Evolutionary conservation across 208 protist genomes (phyloP).

Genomic region (Leishmania gerbilli): DNA sequence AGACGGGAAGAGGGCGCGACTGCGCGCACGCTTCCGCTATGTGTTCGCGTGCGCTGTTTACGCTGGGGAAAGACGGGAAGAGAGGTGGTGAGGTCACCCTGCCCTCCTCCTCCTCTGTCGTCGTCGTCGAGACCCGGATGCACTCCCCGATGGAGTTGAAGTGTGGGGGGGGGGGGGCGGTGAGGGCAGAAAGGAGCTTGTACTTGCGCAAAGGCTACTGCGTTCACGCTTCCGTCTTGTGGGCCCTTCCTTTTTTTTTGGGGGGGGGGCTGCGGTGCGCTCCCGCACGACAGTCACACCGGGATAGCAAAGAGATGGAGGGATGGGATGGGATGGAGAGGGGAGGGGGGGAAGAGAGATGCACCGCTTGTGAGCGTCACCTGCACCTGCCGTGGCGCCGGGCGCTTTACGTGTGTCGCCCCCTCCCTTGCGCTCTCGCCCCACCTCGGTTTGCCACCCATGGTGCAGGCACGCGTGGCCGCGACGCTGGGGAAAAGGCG

Average conservation of each 20-base stretch:
- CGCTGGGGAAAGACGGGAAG: background rate
- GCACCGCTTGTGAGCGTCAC: background rate
- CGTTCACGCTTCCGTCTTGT: background rate
- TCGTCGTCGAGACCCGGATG: background rate
- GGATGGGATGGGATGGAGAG: background rate
- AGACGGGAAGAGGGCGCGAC: conserved; percentile 1
- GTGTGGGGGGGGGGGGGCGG: background rate
- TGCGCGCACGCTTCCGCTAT: no score
- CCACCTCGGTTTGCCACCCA: background rate
- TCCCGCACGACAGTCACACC: background rate
- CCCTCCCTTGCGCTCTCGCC: background rate
- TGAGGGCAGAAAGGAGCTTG: background rate
- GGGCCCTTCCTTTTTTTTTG: no score
- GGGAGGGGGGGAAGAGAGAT: background rate
- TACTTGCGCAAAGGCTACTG: background rate
- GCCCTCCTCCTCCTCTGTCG: background rate
- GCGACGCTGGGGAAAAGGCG: background rate
- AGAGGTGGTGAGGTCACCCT: background rate
- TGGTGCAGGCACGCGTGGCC: background rate
- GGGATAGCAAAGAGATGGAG: background rate
- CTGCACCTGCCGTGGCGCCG: background rate
- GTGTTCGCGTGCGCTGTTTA: no score
- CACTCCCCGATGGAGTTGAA: background rate
- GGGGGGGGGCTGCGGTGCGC: background rate
- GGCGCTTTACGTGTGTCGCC: background rate